phyloP scores from a whole-genome alignment of 768 basidiomycete species.

The Pleurotus djamor region DNA sequence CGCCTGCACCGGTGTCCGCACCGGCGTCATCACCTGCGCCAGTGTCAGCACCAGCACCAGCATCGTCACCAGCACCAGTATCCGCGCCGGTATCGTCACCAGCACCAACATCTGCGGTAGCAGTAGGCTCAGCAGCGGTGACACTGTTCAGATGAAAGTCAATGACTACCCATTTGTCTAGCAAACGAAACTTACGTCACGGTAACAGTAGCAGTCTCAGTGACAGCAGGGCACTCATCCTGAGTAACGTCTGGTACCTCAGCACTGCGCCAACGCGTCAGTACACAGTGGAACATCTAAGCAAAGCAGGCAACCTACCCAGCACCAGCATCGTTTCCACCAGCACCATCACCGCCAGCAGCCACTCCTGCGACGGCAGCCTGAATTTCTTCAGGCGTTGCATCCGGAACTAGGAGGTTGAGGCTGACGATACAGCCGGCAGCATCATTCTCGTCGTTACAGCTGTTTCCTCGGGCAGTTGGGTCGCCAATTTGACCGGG shows the following conservation, averaged over 20 bases:
- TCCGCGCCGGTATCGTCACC: conserved; percentile 1
- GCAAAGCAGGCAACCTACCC: neutral
- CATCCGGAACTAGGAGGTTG: conserved; percentile 55
- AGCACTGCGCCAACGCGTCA: neutral
- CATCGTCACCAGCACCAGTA: neutral
- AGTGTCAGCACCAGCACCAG: neutral
- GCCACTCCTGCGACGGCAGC: conserved; percentile 42
- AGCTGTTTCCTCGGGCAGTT: conserved; percentile 55
- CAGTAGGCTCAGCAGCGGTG: conserved; percentile 3
- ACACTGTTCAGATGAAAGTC: conserved; percentile 7
- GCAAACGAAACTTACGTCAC: neutral
- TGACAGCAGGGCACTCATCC: neutral
- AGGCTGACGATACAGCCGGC: conserved; percentile 63
- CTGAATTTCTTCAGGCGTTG: conserved; percentile 54
- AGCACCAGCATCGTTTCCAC: neutral
- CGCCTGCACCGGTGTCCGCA: neutral
- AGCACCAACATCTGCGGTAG: conserved; percentile 13
- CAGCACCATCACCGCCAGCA: conserved; percentile 1
- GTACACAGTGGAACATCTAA: neutral
- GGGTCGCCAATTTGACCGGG: conserved; percentile 51
- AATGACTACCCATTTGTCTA: neutral
- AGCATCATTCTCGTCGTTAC: conserved; percentile 49
- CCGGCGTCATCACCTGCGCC: conserved; percentile 14
- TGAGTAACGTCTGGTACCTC: neutral
- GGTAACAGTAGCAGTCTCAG: neutral